Evolutionary conservation across 345 rosid genomes (phyloP).

Genomic region (Eutrema yunnanense): DNA sequence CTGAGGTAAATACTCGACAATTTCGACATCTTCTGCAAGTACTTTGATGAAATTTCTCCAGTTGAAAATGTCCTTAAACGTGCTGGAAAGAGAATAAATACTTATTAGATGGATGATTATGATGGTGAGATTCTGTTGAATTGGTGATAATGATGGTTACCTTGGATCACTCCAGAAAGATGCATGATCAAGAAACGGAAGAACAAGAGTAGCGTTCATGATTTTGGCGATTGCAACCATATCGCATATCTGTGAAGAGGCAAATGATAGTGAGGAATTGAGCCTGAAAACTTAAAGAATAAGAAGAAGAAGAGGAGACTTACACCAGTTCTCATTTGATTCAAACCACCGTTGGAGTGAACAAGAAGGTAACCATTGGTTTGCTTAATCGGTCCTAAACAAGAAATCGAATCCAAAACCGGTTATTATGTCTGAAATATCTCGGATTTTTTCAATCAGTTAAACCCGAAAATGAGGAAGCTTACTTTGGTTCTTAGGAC

Average conservation of each 20-base stretch:
- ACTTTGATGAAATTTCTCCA: slow-evolving; percentile 55
- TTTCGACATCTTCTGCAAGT: slow-evolving; percentile 45
- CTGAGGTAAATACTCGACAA: slow-evolving; percentile 49
- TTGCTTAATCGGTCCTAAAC: slow-evolving; percentile 12
- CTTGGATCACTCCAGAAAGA: slow-evolving; percentile 84
- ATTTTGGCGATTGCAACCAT: slow-evolving; percentile 72
- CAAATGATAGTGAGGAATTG: background rate
- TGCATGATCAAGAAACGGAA: slow-evolving; percentile 59
- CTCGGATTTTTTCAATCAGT: background rate
- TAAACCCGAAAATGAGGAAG: background rate
- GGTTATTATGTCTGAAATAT: background rate
- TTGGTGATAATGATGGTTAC: slow-evolving; percentile 17
- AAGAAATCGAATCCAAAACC: background rate
- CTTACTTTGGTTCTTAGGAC: slow-evolving; percentile 41
- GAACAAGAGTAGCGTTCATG: slow-evolving; percentile 67
- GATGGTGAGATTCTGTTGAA: background rate
- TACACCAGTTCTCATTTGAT: slow-evolving; percentile 88
- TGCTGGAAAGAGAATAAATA: slow-evolving; percentile 22
- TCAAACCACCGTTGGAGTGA: slow-evolving; percentile 80
- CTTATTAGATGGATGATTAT: background rate
- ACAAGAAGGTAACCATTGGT: slow-evolving; percentile 60
- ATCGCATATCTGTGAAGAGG: slow-evolving; percentile 48
- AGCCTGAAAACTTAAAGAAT: background rate
- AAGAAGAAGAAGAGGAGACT: background rate
- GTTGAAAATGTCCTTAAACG: slow-evolving; percentile 65